Conservation (phyloP, 192 early-diverging fungal species). For the Podila clonocystis region DNA sequence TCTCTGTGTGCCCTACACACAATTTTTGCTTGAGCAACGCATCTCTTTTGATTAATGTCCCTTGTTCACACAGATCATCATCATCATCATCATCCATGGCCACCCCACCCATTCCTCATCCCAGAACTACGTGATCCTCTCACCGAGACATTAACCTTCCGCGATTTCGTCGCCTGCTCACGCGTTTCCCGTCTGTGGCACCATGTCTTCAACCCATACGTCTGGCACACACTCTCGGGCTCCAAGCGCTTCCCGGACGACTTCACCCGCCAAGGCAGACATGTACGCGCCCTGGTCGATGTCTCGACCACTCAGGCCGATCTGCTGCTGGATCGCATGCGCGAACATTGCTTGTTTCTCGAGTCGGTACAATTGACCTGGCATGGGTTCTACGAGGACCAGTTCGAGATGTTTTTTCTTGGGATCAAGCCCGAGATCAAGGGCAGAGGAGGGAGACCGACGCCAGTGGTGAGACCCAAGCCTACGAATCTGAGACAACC, state of each 20-base stretch:
- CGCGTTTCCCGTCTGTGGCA: conserved; percentile 1
- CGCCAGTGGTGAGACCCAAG: no score
- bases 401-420: conserved; percentile 8
- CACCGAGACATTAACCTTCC: neutral
- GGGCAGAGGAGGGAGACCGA: no score
- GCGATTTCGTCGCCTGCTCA: neutral
- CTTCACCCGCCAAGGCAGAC: neutral
- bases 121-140: conserved; percentile 11
- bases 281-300: conserved; percentile 1
- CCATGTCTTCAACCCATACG: conserved; percentile 6
- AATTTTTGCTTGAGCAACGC: neutral
- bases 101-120: conserved; percentile 8
- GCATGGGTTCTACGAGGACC: neutral
- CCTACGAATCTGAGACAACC: neutral
- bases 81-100: neutral
- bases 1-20: no score
- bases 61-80: neutral
- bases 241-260: neutral
- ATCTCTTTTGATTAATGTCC: neutral
- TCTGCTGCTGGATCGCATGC: neutral
- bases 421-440: neutral
- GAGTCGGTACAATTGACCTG: conserved; percentile 1
- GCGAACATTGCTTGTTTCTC: neutral
- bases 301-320: neutral
- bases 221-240: conserved; percentile 4